These are phyloP conservation scores for Arabis hirsuta DNA, from an alignment of 345 rosid genomes.

Conservation along the genomic window DNA sequence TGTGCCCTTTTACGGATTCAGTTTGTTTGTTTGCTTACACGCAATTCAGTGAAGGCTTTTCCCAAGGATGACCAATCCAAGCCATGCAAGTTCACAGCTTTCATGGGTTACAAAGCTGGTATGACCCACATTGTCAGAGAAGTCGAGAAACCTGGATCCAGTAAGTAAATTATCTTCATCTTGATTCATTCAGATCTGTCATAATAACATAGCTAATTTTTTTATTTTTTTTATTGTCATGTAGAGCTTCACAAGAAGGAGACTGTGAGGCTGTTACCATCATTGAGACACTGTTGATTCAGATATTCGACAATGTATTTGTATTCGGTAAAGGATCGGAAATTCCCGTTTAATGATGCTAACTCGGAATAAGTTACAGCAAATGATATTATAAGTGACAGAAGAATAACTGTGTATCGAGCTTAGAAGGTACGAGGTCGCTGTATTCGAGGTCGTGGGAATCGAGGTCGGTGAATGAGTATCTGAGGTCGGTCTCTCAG, in stretches of 20 bases:
- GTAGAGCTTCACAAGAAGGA: constrained; percentile 93
- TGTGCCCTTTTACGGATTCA: too few relatives aligned
- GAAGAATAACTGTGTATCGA: too few relatives aligned
- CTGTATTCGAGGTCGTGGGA: too few relatives aligned
- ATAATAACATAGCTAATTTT: too few relatives aligned
- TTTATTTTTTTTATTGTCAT: neutral
- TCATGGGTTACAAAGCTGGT: constrained; percentile 90
- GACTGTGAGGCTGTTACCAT: constrained; percentile 92
- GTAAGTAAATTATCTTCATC: constrained; percentile 47
- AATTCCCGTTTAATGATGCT: too few relatives aligned
- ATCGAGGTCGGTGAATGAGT: too few relatives aligned
- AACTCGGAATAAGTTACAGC: too few relatives aligned
- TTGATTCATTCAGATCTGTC: neutral
- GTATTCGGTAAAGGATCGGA: too few relatives aligned
- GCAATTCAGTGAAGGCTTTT: constrained; percentile 76
- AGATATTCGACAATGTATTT: too few relatives aligned
- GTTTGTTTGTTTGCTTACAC: neutral
- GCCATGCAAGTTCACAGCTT: constrained; percentile 84
- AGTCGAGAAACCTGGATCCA: constrained; percentile 89
- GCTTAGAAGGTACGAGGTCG: too few relatives aligned
- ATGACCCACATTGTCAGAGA: constrained; percentile 95
- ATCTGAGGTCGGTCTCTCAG: too few relatives aligned
- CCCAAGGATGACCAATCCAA: constrained; percentile 83
- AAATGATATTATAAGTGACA: too few relatives aligned
- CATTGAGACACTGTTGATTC: constrained; percentile 80